phyloP scores from a whole-genome alignment of 2,329 filamentous ascomycete species.

The Aureobasidium sp. region DNA sequence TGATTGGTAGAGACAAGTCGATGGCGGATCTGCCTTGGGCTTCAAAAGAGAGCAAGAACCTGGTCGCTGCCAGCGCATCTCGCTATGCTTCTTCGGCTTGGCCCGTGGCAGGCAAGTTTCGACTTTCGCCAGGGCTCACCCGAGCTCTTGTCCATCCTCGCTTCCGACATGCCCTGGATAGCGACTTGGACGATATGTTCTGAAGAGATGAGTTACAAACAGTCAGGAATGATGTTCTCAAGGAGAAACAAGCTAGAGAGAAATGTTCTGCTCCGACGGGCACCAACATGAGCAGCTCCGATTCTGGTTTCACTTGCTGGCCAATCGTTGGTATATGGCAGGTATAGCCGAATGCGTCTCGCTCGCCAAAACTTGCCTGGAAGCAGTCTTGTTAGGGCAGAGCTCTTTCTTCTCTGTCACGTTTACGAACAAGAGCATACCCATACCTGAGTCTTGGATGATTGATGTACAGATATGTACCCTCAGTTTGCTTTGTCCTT shows the following conservation, averaged over 20 bases:
- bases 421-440: neutral
- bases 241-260: constrained; percentile 4
- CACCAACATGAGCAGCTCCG: constrained; percentile 2
- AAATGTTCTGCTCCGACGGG: neutral
- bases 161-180: neutral
- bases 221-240: neutral
- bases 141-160: neutral
- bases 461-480: neutral
- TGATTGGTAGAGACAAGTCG: neutral
- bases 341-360: neutral
- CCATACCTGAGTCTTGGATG: neutral
- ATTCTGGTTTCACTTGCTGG: constrained; percentile 4
- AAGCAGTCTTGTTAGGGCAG: neutral
- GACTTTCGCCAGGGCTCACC: neutral
- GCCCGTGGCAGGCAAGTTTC: constrained; percentile 5
- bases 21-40: constrained; percentile 2
- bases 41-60: neutral
- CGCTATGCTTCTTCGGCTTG: constrained; percentile 3
- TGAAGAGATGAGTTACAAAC: neutral
- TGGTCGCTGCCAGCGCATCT: constrained; percentile 8
- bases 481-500: no score
- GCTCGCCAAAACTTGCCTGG: neutral
- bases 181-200: neutral
- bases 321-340: neutral
- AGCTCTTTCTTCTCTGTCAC: neutral